phyloP scores from a whole-genome alignment of 179 eudicot species.

The Spinacia oleracea region DNA sequence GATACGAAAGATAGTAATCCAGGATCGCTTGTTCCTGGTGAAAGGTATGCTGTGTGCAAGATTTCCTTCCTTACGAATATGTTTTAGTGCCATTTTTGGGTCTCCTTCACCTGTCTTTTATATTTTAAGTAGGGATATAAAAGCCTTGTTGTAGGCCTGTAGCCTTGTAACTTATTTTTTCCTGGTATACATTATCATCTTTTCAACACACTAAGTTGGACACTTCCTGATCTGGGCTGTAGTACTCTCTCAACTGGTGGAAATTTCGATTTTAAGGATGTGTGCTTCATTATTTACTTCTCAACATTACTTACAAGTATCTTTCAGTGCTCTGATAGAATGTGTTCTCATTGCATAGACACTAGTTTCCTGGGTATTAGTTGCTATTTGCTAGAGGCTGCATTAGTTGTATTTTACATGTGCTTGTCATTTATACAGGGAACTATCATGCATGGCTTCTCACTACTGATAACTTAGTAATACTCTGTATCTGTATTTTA shows the following conservation, averaged over 20 bases:
- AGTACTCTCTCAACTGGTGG: neutral
- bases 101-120: neutral
- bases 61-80: neutral
- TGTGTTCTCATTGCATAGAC: neutral
- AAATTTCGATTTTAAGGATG: neutral
- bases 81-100: neutral
- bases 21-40: neutral
- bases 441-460: neutral
- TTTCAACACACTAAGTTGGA: neutral
- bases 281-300: neutral
- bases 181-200: neutral
- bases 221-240: neutral
- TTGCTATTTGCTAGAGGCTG: neutral
- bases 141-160: neutral
- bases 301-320: neutral
- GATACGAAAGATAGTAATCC: neutral
- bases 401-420: neutral
- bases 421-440: neutral
- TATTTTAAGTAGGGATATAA: neutral
- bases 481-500: neutral
- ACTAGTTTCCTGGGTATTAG: neutral
- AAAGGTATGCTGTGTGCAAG: neutral
- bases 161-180: too few relatives aligned
- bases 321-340: neutral
- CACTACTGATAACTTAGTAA: neutral